These are phyloP conservation scores for Oropetium thomaeum DNA, from an alignment of 176 grass and related monocot genomes.

Conservation along the genomic window DNA sequence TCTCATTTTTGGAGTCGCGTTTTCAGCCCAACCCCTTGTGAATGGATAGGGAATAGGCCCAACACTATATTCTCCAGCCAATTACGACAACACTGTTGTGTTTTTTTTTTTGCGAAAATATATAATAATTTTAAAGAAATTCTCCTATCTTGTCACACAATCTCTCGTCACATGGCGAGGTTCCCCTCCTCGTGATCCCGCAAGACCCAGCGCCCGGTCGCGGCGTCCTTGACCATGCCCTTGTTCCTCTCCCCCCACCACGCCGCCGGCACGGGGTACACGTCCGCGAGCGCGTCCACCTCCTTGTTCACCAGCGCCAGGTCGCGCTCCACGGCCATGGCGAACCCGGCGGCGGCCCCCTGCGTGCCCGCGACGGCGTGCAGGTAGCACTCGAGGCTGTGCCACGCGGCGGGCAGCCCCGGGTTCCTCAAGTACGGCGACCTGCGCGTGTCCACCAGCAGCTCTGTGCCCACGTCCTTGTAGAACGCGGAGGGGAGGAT, in stretches of 20 bases:
- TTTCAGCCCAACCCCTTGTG: background rate
- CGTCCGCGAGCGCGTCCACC: conserved; percentile 58
- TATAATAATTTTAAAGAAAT: too few species aligned
- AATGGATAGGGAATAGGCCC: background rate
- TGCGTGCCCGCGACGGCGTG: conserved; percentile 74
- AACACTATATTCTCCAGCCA: background rate
- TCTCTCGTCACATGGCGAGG: conserved; percentile 20
- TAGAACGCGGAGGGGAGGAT: conserved; percentile 58
- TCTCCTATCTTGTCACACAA: too few species aligned
- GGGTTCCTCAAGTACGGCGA: conserved; percentile 64
- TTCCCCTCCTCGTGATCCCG: conserved; percentile 73
- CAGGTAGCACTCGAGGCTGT: conserved; percentile 80
- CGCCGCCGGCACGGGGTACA: conserved; percentile 52
- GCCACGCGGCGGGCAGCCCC: conserved; percentile 33
- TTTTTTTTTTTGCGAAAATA: background rate
- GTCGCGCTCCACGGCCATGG: conserved; percentile 60
- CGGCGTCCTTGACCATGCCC: conserved; percentile 56
- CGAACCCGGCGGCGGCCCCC: conserved; percentile 44
- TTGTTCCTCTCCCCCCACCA: conserved; percentile 79
- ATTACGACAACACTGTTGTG: background rate
- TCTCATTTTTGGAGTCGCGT: background rate
- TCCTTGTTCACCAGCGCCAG: conserved; percentile 79
- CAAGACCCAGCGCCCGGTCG: conserved; percentile 54
- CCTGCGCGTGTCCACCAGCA: conserved; percentile 59
- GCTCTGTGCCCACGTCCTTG: conserved; percentile 64